Evolutionary conservation across 2,329 filamentous ascomycete species (phyloP), one percentile per base, ranked within the genome.

Genomic region (Cladobotryum mycophilum): DNA sequence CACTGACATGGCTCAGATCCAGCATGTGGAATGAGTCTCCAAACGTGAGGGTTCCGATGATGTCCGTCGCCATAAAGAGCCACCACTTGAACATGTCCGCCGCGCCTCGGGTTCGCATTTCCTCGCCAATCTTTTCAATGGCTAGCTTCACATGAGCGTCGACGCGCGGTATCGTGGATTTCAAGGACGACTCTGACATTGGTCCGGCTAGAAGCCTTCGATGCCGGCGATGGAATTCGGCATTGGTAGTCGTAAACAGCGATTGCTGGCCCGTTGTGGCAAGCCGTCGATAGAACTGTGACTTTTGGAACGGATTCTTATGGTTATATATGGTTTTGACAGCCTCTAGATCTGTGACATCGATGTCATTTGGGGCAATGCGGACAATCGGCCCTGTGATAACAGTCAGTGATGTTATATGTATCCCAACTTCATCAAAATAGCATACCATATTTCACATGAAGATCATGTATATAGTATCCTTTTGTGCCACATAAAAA

Each of bases 11-110:
- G 14, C 75, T 76, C 4, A 61, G 59, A 49, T 81, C 76, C 4
- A 83, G 60, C 65, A 75, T 74, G 0, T 64, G 61, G 51, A 81
- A 81, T 1, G 76, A 76, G n/a, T 80, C 71, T 0, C 79, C 78
- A 59, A 82, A 82, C 1, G 66, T 72, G 5, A 82, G 60, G 46
- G 80, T 70, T 0, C 71, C 76, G 45, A 81, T 76, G 1, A 79
- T 62, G 56, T 82, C 79, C 0, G 76, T 78, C 0, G 76, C 63
- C 68, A 80, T 72, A 47, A 78, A 79, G 5, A 72, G 60, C 64
- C 69, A 76, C 78, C 78, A 82, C 50, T 79, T 79, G 51, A 70
- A 68, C 0, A 81, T 61, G 53, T 82, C 76, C 0, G 64, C 67
- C 0, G 53, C 62, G 0, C 71, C 68, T 0, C 60, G 59, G 0